Base-by-base conservation (phyloP, 371 early-diverging fungal genomes). In the Mortierella sp. region DNA sequence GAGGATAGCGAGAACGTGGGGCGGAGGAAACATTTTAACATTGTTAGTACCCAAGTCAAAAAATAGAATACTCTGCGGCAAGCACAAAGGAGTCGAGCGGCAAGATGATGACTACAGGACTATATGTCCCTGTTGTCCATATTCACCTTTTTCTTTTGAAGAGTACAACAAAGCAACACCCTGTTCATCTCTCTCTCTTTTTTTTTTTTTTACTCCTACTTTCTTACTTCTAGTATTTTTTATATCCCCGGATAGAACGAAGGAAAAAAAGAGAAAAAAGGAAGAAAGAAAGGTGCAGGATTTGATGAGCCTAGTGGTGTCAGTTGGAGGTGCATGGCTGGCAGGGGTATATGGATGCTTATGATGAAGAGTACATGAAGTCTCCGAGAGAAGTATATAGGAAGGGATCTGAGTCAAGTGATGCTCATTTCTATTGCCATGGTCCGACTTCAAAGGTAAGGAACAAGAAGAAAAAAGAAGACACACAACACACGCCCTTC, bases 61-160 rank as follows among this genome's bases (percentile, higher is more conserved):
- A 68, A 68, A 68, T 68, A 68, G 68, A 68, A 68, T 68, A 68
- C 68, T 68, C 68, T 68, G 68, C 68, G 43, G 68, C 68, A 18
- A 51, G 51, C 51, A 51, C 18, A 48, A 21, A 21, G 21, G 49
- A 14, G 48, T 14, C 21, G 51, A 51, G 51, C 51, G 51, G 51
- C 51, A 51, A 24, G 68, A 38, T 51, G 55, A 49, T 74, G 44
- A n/a, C 55, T 12, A n/a, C 35, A 35, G 35, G 35, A 35, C 35
- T 35, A 35, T 2, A 35, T 35, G 35, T 2, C 35, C 35, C 24
- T 4, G 12, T 14, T 38, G 3, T 55, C 29, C 58, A 3, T 27
- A 2, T 32, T 35, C 32, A 18, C 12, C 14, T 6, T 29, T 2
- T 58, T 14, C 29, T 41, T 24, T 68, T 68, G 68, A 41, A 41